Evolutionary conservation across 2,329 filamentous ascomycete genomes (phyloP), one percentile per base, ranked within the genome.

Genomic region (Blumeriella jaapii): DNA sequence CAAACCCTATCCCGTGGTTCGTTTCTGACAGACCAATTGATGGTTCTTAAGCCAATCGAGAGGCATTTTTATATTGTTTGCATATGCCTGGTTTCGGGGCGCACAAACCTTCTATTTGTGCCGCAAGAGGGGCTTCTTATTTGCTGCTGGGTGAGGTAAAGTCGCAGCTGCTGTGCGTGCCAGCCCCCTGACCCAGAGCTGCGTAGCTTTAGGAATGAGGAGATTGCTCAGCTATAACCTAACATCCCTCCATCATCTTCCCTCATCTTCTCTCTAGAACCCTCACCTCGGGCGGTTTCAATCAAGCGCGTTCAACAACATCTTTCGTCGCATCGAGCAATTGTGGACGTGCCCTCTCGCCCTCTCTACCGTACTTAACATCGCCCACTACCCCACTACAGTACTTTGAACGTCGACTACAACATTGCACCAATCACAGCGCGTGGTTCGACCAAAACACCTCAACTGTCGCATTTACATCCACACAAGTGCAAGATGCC

Each of bases 401-500:
- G 24, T 11, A 34, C 31, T 12, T 27, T n/a, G n/a, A n/a, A n/a
- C n/a, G n/a, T n/a, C n/a, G n/a, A n/a, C n/a, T n/a, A n/a, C n/a
- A n/a, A n/a, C 25, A 5, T 36, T 39, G 41, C 45, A 40, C 44
- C 49, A 46, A 47, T 47, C 43, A 45, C 29, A 40, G 28, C 29
- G 18, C 20, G 26, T 19, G 34, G 46, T 44, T 39, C 36, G 20
- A 36, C 31, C 24, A 37, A 37, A 36, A 27, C 41, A 25, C 32
- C 28, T 41, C 22, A 34, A 32, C 25, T 19, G 14, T 37, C 26
- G 16, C 32, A 34, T 33, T 27, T 22, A 29, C 19, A 13, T 13
- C 20, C 30, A 38, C n/a, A 15, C 42, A 25, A 24, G 12, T 17
- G n/a, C 39, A 41, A 43, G 36, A 75, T 76, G 72, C 67, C 69